phyloP scores from a whole-genome alignment of 257 asterid genomes.

The Thymus mandschuricus region DNA sequence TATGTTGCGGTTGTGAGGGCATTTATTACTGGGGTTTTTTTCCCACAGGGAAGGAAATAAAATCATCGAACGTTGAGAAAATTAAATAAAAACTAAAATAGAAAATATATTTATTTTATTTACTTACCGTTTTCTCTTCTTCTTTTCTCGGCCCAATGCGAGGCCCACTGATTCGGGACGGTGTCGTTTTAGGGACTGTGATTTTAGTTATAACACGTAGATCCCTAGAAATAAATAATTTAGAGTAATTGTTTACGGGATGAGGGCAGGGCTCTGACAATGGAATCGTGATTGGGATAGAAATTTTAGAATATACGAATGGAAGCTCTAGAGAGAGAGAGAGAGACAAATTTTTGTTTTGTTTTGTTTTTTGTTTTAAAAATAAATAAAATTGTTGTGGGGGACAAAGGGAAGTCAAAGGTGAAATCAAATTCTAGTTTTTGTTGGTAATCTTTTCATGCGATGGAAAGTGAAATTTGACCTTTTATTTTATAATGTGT shows the following conservation, averaged over 20 bases:
- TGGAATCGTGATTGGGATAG: conserved; percentile 34
- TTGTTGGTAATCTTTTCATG: not conserved
- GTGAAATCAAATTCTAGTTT: conserved; percentile 20
- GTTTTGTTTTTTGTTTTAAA: not conserved
- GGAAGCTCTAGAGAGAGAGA: not conserved
- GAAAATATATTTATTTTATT: not conserved
- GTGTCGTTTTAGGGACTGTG: conserved; percentile 31
- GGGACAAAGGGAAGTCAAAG: conserved; percentile 26
- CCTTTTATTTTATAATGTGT: not conserved
- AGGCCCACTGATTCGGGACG: conserved; percentile 28
- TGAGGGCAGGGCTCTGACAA: conserved; percentile 39
- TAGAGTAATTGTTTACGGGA: conserved; percentile 30
- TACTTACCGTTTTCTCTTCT: no score
- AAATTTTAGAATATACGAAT: conserved; percentile 4
- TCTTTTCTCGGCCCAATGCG: not conserved
- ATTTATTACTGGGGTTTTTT: conserved; percentile 20
- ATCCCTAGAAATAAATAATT: conserved; percentile 30
- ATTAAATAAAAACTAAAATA: not conserved
- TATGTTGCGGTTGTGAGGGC: conserved; percentile 23
- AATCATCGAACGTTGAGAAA: not conserved
- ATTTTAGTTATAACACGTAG: conserved; percentile 30
- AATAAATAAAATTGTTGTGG: not conserved
- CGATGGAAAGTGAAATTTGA: conserved; percentile 12
- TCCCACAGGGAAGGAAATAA: conserved; percentile 1
- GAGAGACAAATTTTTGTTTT: not conserved